These are phyloP conservation scores for Solanum lignicaule DNA, from an alignment of 257 asterid genomes.

Conservation along the genomic window DNA sequence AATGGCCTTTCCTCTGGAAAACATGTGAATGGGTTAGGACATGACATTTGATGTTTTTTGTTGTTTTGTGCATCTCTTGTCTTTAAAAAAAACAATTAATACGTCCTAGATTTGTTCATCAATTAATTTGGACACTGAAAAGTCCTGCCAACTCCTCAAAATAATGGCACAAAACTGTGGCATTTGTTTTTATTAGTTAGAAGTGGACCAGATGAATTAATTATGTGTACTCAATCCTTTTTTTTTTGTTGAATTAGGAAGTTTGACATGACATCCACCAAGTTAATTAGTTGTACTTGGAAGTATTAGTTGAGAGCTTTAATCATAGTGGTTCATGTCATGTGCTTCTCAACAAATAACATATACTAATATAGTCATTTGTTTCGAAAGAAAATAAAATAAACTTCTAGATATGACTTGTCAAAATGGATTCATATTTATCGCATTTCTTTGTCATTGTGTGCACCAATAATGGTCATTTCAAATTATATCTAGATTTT, in stretches of 20 bases:
- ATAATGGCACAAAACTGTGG: neutral
- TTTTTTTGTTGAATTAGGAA: neutral
- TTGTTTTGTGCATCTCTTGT: neutral
- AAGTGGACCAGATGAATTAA: neutral
- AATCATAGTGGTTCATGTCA: neutral
- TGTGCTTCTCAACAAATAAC: neutral
- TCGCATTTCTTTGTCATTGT: neutral
- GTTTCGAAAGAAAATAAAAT: neutral
- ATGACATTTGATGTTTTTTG: neutral
- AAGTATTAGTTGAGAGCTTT: neutral
- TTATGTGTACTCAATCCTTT: neutral
- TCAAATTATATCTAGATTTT: too few species aligned
- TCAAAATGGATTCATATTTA: neutral
- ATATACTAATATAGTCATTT: neutral
- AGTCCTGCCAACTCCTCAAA: neutral
- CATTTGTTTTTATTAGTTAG: neutral
- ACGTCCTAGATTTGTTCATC: neutral
- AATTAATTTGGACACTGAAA: neutral
- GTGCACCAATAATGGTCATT: neutral
- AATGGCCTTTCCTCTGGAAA: neutral
- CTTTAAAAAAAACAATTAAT: neutral
- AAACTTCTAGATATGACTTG: neutral
- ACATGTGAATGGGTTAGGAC: neutral
- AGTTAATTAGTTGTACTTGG: neutral
- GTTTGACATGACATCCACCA: neutral